A percentile compares a stretch with the other conserved stretches of the same genome.
Conservation (phyloP, 805 yeast species). For the Ogataea dorogensis region DNA sequence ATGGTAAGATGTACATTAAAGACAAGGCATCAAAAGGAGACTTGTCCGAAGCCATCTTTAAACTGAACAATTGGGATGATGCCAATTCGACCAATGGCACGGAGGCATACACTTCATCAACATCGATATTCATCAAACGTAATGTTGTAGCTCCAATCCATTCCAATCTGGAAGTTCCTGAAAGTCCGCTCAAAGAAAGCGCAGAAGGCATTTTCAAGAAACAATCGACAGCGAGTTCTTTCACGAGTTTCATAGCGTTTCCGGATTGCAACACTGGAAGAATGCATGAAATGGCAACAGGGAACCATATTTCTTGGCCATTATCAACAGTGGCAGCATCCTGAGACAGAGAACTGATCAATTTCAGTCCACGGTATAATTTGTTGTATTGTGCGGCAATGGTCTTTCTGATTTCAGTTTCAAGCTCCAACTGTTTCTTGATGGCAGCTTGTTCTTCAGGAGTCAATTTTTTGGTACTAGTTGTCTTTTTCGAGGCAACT, state of each 20-base stretch:
- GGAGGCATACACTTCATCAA: conserved; percentile 45
- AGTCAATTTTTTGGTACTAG: conserved; percentile 53
- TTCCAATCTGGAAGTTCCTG: conserved; percentile 44
- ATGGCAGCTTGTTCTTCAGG: conserved; percentile 73
- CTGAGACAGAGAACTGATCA: conserved; percentile 53
- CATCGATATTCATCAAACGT: conserved; percentile 48
- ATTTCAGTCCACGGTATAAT: conserved; percentile 48
- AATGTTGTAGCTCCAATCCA: conserved; percentile 71
- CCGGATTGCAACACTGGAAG: conserved; percentile 43
- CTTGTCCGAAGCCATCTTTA: conserved; percentile 74
- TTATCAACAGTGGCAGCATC: conserved; percentile 56
- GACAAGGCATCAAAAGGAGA: conserved; percentile 65
- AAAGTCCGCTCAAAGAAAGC: conserved; percentile 41
- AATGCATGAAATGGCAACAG: conserved; percentile 54
- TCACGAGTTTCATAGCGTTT: conserved; percentile 31
- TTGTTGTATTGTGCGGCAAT: conserved; percentile 40
- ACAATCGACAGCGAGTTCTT: conserved; percentile 44
- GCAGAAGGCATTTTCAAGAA: conserved; percentile 56
- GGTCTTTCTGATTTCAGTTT: conserved; percentile 50
- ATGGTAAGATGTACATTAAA: conserved; percentile 72
- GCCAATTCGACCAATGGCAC: conserved; percentile 55
- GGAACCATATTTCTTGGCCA: conserved; percentile 70
- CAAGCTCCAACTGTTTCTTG: conserved; percentile 61
- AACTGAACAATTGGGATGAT: conserved; percentile 68
- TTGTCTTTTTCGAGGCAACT: conserved; percentile 52